phyloP scores from a whole-genome alignment of 768 basidiomycete genomes.

The Hebeloma cylindrosporum region DNA sequence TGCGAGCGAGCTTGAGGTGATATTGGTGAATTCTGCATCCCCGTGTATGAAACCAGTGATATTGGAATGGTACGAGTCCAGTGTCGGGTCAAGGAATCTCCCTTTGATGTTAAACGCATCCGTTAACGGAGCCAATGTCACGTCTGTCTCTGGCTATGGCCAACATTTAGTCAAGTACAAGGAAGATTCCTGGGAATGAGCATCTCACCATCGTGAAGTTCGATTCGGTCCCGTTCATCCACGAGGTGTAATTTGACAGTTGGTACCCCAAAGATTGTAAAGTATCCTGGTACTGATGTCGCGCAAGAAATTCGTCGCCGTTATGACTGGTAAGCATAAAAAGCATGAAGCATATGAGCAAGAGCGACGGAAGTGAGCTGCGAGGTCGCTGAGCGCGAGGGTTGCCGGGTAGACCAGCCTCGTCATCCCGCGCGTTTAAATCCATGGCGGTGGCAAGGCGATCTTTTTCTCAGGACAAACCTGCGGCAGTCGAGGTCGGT shows the following conservation, averaged over 20 bases:
- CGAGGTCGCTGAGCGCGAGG: slow-evolving; percentile 37
- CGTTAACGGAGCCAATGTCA: slow-evolving; percentile 45
- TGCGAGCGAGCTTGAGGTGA: slow-evolving; percentile 48
- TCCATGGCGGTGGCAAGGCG: slow-evolving; percentile 22
- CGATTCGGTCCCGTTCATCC: slow-evolving; percentile 65
- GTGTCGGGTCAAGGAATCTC: slow-evolving; percentile 40
- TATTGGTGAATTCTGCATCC: slow-evolving; percentile 59
- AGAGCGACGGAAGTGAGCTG: slow-evolving; percentile 68
- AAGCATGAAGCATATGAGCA: slow-evolving; percentile 72
- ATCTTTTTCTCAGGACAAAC: background rate
- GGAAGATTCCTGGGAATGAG: background rate
- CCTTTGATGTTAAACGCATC: slow-evolving; percentile 48
- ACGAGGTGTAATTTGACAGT: slow-evolving; percentile 71
- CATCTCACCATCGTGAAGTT: slow-evolving; percentile 61
- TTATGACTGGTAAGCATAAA: slow-evolving; percentile 80
- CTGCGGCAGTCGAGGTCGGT: background rate
- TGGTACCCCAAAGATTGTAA: slow-evolving; percentile 57
- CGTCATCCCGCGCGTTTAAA: slow-evolving; percentile 33
- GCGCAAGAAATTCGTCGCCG: slow-evolving; percentile 62
- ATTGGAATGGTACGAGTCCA: slow-evolving; percentile 68
- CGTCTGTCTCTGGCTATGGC: slow-evolving; percentile 47
- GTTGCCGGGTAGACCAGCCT: slow-evolving; percentile 34
- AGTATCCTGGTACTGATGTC: slow-evolving; percentile 67
- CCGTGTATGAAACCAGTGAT: slow-evolving; percentile 80
- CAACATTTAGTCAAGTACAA: slow-evolving; percentile 1